Base-by-base conservation (phyloP, 2,329 filamentous ascomycete species). In the Diaporthe destruens region DNA sequence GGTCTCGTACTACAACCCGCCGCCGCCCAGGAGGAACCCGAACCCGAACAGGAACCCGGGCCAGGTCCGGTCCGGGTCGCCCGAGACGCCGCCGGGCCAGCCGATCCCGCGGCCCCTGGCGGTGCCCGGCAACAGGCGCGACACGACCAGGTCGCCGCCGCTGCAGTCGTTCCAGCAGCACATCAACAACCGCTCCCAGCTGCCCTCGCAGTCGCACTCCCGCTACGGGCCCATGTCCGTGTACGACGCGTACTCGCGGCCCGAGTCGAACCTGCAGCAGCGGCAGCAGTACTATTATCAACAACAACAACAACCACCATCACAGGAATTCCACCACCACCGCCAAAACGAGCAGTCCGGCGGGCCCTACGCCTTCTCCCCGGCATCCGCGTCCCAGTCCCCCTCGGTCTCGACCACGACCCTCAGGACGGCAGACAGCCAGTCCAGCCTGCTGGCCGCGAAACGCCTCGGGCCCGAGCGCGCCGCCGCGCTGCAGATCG, bases 391-490 rank as follows among this genome's bases (percentile, higher is more conserved):
- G 4, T 69, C 72, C 14, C 39, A 57, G 9, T 66, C 61, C 7
- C 55, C 66, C 44, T 49, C 49, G 2, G n/a, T 47, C 18, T 53
- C 55, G 14, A 53, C 77, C 82, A 49, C 65, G 11, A 23, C 67
- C 65, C 49, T 71, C 49, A 56, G n/a, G 6, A 53, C 47, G 14
- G 32, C 47, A 7, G 61, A 66, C 61, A 51, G 55, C 44, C 57
- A 47, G 32, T 49, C 67, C 49, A 84, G 83, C 65, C 83, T 85
- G 5, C 83, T 89, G 39, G 83, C 89, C 11, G 84, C 86, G 29
- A 89, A 89, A 77, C 83, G 88, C 6, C 78, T 89, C 25, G 87
- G 88, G 8, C 81, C 80, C 34, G 84, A 86, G 67, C 85, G 84
- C 71, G 87, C 87, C 0, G 85, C 85, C 2, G 81, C 83, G 59